These are phyloP conservation scores for Citeromyces matritensis DNA, from an alignment of 805 yeast genomes.

Conservation along the genomic window DNA sequence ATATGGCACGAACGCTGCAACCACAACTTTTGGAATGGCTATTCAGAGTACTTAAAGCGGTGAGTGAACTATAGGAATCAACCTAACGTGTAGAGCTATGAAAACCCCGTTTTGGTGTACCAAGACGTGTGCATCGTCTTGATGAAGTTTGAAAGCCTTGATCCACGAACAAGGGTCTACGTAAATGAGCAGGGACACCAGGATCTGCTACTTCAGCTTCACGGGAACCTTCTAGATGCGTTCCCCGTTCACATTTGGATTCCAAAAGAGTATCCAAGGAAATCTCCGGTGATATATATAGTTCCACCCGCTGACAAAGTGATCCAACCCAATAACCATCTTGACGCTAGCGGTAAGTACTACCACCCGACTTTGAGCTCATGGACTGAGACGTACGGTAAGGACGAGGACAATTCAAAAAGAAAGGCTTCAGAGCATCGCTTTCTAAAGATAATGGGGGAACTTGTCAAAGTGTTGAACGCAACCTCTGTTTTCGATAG, in stretches of 20 bases:
- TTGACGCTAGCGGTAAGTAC: conserved; percentile 58
- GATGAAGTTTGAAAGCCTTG: conserved; percentile 32
- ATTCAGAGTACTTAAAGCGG: conserved; percentile 37
- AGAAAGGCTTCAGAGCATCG: conserved; percentile 11
- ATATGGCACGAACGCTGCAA: background rate
- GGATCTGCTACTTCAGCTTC: conserved; percentile 43
- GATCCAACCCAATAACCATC: conserved; percentile 44
- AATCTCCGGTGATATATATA: conserved; percentile 53
- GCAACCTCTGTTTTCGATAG: too few relatives aligned
- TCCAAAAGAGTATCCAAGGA: conserved; percentile 56
- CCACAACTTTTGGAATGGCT: conserved; percentile 11
- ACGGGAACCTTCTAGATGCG: conserved; percentile 30
- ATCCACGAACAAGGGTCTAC: conserved; percentile 55
- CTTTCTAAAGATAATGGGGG: conserved; percentile 9
- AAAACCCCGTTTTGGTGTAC: conserved; percentile 40
- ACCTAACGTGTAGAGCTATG: conserved; percentile 29
- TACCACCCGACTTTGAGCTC: conserved; percentile 53
- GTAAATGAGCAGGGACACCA: conserved; percentile 42
- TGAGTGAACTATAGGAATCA: conserved; percentile 36
- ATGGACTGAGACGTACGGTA: conserved; percentile 24
- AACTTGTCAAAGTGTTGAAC: conserved; percentile 11
- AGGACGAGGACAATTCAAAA: conserved; percentile 10
- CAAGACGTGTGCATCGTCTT: conserved; percentile 45
- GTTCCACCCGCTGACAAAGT: conserved; percentile 32
- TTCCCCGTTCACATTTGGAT: conserved; percentile 65